phyloP scores from a whole-genome alignment of 2,329 filamentous ascomycete species.

The Alternaria infectoria region DNA sequence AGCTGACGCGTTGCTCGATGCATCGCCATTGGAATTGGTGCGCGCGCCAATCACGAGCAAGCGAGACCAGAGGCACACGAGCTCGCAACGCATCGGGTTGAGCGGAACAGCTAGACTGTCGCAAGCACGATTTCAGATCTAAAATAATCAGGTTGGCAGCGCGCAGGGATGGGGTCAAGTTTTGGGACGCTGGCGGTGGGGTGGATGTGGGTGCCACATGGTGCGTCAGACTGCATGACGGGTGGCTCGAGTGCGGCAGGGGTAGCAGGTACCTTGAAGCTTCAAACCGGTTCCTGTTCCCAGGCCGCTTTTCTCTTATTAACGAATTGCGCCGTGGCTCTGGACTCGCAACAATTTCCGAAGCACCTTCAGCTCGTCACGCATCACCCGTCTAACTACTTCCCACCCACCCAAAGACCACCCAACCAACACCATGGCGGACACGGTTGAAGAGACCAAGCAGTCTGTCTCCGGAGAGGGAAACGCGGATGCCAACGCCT shows the following conservation, averaged over 20 bases:
- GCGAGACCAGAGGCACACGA: slow-evolving; percentile 1
- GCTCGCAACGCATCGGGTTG: slow-evolving; percentile 8
- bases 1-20: slow-evolving; percentile 9
- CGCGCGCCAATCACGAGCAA: slow-evolving; percentile 4
- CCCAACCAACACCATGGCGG: slow-evolving; percentile 42
- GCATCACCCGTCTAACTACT: slow-evolving; percentile 8
- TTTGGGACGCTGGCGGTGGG: slow-evolving; percentile 37
- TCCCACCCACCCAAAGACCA: slow-evolving; percentile 11
- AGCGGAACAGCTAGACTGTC: background rate
- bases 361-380: slow-evolving; percentile 22
- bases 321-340: slow-evolving; percentile 37
- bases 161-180: slow-evolving; percentile 42
- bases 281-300: slow-evolving; percentile 47
- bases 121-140: background rate
- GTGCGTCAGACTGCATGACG: slow-evolving; percentile 48
- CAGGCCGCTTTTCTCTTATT: slow-evolving; percentile 39
- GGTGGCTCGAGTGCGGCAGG: slow-evolving; percentile 46
- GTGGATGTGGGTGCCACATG: slow-evolving; percentile 34
- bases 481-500: slow-evolving; percentile 46
- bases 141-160: background rate
- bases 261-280: slow-evolving; percentile 34
- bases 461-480: slow-evolving; percentile 46
- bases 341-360: slow-evolving; percentile 22
- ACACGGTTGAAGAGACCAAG: slow-evolving; percentile 48
- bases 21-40: background rate